Evolutionary conservation across 2,329 filamentous ascomycete species (phyloP), one percentile per base, ranked within the genome.

Genomic region (Pseudogymnoascus sp.): DNA sequence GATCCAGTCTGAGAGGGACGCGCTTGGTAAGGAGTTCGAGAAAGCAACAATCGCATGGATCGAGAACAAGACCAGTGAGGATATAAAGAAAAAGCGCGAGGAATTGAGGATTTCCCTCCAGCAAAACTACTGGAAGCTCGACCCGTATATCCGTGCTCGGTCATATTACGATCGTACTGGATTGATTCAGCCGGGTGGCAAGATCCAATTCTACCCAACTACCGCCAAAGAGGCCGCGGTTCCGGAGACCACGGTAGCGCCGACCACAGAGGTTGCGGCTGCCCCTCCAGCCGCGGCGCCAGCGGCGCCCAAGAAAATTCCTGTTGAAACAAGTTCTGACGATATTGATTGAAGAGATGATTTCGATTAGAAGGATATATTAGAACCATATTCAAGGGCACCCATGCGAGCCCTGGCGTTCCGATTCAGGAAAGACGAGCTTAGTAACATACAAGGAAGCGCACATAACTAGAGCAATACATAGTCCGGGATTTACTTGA

Each of bases 81-180:
- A 64, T 21, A 73, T 84, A 61, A 82, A 84, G 72, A 76, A 78
- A 59, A 82, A 84, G 74, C 80, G 91, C 63, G 78, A 84, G 38
- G 76, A 78, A 2, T 71, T 95, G 29, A 87, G 89, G 1, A 80
- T 80, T 61, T 77, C 83, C 66, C 72, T 97, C 69, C 81, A 81
- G 65, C 80, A 82, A 59, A 90, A 90, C 69, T 99, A 97, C 77
- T 99, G 95, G 93, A 81, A 82, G 40, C 75, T 97, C 61, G 95
- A 99, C 76, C 91, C 91, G 0, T 96, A 93, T 74, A 74, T 97
- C 31, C 82, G 95, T 40, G 91, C 93, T 11, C 82, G 88, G 70
- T 89, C 87, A n/a, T 76, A 91, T 65, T 97, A 96, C 70, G 95
- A 99, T 74, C 84, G 95, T 65, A 82, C 81, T 11, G 90, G 92